Percentiles rank a stretch among this genome's conserved stretches.
phyloP scores from a whole-genome alignment of 352 stramenopile species.

The Pythium brachiatum region DNA sequence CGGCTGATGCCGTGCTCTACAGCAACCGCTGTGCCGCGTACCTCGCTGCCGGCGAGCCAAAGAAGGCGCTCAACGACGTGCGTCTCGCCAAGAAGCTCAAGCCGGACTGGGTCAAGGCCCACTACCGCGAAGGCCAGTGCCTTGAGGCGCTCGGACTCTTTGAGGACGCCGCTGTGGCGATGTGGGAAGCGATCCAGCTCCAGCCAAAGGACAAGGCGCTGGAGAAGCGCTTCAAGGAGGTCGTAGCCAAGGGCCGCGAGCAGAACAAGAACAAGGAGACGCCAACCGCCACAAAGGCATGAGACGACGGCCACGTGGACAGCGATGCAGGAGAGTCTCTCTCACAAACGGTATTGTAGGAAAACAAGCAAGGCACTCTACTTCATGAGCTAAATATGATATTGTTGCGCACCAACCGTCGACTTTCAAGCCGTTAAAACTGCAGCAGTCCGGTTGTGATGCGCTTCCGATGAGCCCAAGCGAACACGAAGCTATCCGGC shows the following conservation, averaged over 20 bases:
- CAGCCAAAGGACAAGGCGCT: constrained; percentile 69
- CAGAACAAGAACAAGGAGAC: constrained; percentile 44
- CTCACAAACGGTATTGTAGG: not conserved
- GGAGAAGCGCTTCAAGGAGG: constrained; percentile 82
- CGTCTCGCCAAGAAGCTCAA: constrained; percentile 80
- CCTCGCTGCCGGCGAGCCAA: constrained; percentile 50
- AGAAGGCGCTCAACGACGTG: constrained; percentile 73
- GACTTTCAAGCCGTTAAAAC: not conserved
- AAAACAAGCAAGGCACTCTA: not conserved
- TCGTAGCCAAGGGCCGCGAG: constrained; percentile 64
- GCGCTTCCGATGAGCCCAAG: no score
- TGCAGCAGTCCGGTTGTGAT: no score
- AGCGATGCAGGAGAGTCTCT: no score
- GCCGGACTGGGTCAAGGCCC: constrained; percentile 77
- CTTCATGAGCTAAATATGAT: constrained; percentile 1
- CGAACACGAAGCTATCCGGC: no score
- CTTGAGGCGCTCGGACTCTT: constrained; percentile 69
- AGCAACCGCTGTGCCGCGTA: constrained; percentile 81
- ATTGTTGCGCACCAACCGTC: not conserved
- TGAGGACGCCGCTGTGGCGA: constrained; percentile 69
- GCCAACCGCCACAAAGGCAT: constrained; percentile 16
- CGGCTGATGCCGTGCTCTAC: constrained; percentile 62
- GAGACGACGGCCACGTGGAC: constrained; percentile 11
- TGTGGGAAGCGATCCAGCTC: constrained; percentile 76
- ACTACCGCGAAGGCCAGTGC: constrained; percentile 84